Conservation (phyloP, 805 yeast species). For the Kluyveromyces nonfermentans region DNA sequence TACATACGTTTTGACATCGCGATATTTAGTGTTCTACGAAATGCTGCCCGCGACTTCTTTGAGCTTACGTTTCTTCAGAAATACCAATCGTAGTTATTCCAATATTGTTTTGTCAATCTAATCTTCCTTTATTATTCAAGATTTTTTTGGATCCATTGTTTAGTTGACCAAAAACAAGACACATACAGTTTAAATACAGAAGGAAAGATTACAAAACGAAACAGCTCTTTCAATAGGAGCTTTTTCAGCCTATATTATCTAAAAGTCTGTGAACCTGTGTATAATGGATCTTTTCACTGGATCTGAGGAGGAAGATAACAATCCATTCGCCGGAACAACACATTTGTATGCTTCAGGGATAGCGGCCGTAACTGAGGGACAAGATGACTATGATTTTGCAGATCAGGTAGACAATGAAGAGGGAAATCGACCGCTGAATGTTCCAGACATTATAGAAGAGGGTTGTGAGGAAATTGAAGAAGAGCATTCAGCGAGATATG, state of each 20-base stretch:
- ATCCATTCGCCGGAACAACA: constrained; percentile 31
- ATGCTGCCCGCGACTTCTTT: background rate
- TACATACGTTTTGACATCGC: background rate
- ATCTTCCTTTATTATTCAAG: background rate
- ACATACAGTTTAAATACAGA: no score
- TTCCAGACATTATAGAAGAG: background rate
- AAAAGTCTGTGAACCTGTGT: background rate
- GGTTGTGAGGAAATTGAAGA: background rate
- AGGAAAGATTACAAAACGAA: background rate
- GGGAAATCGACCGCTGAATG: background rate
- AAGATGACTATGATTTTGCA: constrained; percentile 8
- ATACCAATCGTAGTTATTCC: background rate
- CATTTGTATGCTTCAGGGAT: constrained; percentile 32
- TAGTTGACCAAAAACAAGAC: no score
- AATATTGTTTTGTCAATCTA: background rate
- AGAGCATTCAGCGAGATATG: background rate
- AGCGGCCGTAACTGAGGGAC: constrained; percentile 18
- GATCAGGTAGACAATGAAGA: background rate
- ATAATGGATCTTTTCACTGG: constrained; percentile 15
- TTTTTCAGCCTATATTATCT: background rate
- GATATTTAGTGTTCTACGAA: background rate
- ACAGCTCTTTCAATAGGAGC: background rate
- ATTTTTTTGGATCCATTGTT: no score
- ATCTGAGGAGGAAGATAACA: constrained; percentile 31
- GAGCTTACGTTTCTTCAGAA: background rate